Percentiles rank a stretch among this genome's conserved stretches.
Conservation (phyloP, 176 grass and related monocot genomes). For the Pontederia paniculata region DNA sequence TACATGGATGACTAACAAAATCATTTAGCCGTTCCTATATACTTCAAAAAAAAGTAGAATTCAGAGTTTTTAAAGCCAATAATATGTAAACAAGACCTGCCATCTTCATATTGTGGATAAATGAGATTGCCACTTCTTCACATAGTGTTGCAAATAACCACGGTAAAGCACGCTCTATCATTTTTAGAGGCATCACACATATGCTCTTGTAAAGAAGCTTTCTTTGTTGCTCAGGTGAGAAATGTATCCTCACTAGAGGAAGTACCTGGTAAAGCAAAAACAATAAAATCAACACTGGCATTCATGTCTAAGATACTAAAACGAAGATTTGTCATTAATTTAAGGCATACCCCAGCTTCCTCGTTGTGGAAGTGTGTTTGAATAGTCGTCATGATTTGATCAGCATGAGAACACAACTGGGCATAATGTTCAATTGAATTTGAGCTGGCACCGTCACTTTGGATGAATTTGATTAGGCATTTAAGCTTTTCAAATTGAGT, state of each 20-base stretch:
- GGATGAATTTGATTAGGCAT: constrained; percentile 64
- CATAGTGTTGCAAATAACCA: constrained; percentile 53
- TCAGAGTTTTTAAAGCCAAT: no score
- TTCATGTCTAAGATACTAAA: constrained; percentile 2
- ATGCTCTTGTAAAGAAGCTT: constrained; percentile 57
- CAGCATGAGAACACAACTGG: constrained; percentile 69
- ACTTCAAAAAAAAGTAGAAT: no score
- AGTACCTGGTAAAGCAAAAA: constrained; percentile 46
- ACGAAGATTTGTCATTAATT: neutral
- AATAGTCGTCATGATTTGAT: constrained; percentile 74
- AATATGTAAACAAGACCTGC: constrained; percentile 29
- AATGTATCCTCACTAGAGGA: constrained; percentile 56
- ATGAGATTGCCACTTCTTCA: constrained; percentile 37
- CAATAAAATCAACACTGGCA: constrained; percentile 3
- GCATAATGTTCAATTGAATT: constrained; percentile 42
- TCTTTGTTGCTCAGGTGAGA: constrained; percentile 54
- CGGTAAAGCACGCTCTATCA: constrained; percentile 61
- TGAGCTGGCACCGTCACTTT: constrained; percentile 45
- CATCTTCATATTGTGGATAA: constrained; percentile 68
- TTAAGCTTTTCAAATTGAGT: constrained; percentile 54
- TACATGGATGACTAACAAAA: no score
- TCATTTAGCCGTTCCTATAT: no score
- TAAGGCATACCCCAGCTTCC: constrained; percentile 47
- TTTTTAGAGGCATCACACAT: constrained; percentile 62
- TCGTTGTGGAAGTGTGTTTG: constrained; percentile 64